Evolutionary conservation across 176 grass and related monocot genomes (phyloP).

Genomic region (Thalia dealbata): DNA sequence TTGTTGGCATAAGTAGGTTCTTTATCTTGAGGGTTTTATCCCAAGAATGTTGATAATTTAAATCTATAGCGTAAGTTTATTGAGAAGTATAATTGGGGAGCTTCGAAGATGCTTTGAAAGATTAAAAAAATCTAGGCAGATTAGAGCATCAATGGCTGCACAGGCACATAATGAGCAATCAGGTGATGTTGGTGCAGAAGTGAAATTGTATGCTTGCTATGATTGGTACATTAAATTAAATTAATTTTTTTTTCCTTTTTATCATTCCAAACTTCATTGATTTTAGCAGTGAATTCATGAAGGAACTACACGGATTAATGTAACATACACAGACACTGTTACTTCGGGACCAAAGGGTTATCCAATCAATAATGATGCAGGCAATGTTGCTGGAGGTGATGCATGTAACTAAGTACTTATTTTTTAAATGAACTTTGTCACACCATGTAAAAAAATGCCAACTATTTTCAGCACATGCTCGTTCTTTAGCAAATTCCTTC

Average conservation of each 20-base stretch:
- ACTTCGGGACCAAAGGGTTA: slow-evolving; percentile 35
- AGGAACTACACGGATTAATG: slow-evolving; percentile 45
- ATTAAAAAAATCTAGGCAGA: slow-evolving; percentile 78
- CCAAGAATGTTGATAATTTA: neutral
- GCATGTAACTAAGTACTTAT: neutral
- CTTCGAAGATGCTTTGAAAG: slow-evolving; percentile 90
- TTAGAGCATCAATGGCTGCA: slow-evolving; percentile 52
- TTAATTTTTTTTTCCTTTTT: slow-evolving; percentile 18
- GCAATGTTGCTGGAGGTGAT: neutral
- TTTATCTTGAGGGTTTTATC: neutral
- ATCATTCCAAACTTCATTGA: slow-evolving; percentile 9
- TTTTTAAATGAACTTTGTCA: neutral
- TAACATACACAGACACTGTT: slow-evolving; percentile 52
- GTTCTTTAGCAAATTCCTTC: neutral
- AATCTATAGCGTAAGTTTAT: slow-evolving; percentile 81
- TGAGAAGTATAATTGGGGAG: slow-evolving; percentile 83
- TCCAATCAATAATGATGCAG: slow-evolving; percentile 28
- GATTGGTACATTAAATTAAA: neutral
- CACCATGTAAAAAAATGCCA: neutral
- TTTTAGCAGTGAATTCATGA: slow-evolving; percentile 38
- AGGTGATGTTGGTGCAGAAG: too few relatives aligned
- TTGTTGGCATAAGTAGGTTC: neutral
- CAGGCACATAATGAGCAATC: slow-evolving; percentile 35
- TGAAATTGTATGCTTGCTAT: slow-evolving; percentile 41
- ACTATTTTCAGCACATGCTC: neutral